phyloP scores from a whole-genome alignment of 2,329 filamentous ascomycete species.

The Colletotrichum echinochloae region DNA sequence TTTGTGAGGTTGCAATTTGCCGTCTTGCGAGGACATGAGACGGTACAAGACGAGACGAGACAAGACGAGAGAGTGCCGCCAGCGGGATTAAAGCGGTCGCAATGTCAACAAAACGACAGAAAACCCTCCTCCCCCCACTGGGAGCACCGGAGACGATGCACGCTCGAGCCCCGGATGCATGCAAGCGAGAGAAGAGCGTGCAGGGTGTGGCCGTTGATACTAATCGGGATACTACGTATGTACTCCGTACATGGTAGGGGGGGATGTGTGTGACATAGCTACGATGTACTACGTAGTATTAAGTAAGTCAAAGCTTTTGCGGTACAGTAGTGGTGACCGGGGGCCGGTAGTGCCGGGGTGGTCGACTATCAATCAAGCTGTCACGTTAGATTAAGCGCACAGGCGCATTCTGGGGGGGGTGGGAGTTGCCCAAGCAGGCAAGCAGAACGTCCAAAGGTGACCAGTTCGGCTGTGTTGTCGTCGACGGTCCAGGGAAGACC shows the following conservation, averaged over 20 bases:
- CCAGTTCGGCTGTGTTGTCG: no score
- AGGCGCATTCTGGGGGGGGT: not conserved
- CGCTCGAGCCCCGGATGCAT: slow-evolving; percentile 35
- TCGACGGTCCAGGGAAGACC: no score
- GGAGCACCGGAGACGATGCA: slow-evolving; percentile 29
- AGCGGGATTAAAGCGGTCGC: not conserved
- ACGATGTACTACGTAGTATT: no score
- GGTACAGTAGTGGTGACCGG: slow-evolving; percentile 10
- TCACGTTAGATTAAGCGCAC: slow-evolving; percentile 4
- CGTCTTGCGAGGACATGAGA: no score
- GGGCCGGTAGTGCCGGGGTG: not conserved
- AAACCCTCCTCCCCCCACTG: no score
- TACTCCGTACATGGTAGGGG: no score
- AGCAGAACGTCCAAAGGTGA: no score
- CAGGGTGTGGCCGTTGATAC: not conserved
- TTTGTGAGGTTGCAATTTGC: slow-evolving; percentile 27
- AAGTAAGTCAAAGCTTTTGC: slow-evolving; percentile 30
- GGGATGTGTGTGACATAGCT: no score
- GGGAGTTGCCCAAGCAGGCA: no score
- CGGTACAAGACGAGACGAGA: not conserved
- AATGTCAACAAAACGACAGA: not conserved
- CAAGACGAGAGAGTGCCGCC: slow-evolving; percentile 21
- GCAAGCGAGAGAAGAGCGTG: slow-evolving; percentile 29
- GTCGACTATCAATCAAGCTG: slow-evolving; percentile 25
- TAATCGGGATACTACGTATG: no score